Base-by-base conservation (phyloP, 192 early-diverging fungal genomes). In the Martensiomyces pterosporus region DNA sequence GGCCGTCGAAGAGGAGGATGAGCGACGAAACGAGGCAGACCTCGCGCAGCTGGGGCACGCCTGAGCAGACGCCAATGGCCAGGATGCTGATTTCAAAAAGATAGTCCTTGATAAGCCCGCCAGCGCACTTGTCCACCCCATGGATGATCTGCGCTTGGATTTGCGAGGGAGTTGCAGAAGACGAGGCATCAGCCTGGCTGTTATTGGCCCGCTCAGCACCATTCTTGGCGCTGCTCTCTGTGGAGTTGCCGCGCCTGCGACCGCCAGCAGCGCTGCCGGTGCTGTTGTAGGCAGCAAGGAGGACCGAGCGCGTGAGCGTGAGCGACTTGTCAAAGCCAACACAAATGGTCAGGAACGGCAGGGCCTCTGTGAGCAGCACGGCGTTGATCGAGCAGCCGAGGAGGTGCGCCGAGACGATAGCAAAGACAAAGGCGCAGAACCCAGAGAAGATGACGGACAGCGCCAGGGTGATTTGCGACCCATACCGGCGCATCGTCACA, bases 241-340 rank as follows among this genome's bases (percentile, higher is more conserved):
- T 37, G 8, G 44, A 26, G 39, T 38, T 43, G 38, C 48, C 14
- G 67, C 50, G 55, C 51, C 57, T 37, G 17, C 60, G 55, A 52
- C 64, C 64, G 27, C 50, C n/a, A n/a, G n/a, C n/a, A 19, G 38
- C 18, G 4, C 8, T 9, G 9, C 29, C 18, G 19, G 4, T 54
- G 37, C 13, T 25, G 32, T 24, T 54, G 37, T 55, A 72, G 43
- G 52, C 67, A 17, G 60, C 77, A 15, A 79, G 78, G 40, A 91
- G 76, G 4, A 97, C 87, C 38, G 87, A 79, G 42, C 87, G 84
- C 47, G 93, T 88, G 46, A 97, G 74, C 12, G 70, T 76, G 64
- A 86, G 83, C 38, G 87, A 87, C 67, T 89, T 85, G 52, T 97
- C 93, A 47, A 93, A 94, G 2, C 92, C 92, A 22, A 97, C 83